phyloP scores from a whole-genome alignment of 768 basidiomycete species.

The Psilocybe sp. region DNA sequence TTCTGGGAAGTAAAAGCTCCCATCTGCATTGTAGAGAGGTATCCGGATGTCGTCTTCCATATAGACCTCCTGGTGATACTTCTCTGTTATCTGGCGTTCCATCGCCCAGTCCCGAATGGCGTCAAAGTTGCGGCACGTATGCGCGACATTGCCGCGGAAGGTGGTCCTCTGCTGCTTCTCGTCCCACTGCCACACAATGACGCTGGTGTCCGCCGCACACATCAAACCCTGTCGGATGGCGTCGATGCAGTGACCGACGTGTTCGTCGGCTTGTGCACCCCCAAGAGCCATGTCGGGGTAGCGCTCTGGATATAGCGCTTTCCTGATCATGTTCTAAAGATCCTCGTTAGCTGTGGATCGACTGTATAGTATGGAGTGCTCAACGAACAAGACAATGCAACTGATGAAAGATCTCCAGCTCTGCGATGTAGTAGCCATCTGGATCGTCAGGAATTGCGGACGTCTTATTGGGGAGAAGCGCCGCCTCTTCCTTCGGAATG shows the following conservation, averaged over 20 bases:
- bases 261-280: slow-evolving; percentile 8
- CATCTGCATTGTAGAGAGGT: no score
- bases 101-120: slow-evolving; percentile 13
- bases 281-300: slow-evolving; percentile 8
- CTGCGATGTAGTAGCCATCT: slow-evolving; percentile 14
- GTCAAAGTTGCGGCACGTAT: slow-evolving; percentile 14
- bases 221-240: slow-evolving; percentile 17
- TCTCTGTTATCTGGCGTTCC: not conserved
- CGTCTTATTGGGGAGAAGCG: slow-evolving; percentile 20
- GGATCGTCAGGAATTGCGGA: slow-evolving; percentile 14
- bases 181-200: slow-evolving; percentile 19
- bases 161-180: not conserved
- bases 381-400: slow-evolving; percentile 18
- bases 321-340: slow-evolving; percentile 16
- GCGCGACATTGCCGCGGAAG: slow-evolving; percentile 10
- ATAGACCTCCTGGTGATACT: no score
- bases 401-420: slow-evolving; percentile 24
- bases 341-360: not conserved
- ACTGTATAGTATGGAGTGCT: no score
- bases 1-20: no score
- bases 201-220: slow-evolving; percentile 12
- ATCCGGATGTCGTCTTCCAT: no score
- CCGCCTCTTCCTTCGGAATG: slow-evolving; percentile 18
- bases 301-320: slow-evolving; percentile 12
- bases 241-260: slow-evolving; percentile 18